These are phyloP conservation scores for Colletotrichum musae DNA, from an alignment of 2,329 filamentous ascomycete species.

Conservation along the genomic window DNA sequence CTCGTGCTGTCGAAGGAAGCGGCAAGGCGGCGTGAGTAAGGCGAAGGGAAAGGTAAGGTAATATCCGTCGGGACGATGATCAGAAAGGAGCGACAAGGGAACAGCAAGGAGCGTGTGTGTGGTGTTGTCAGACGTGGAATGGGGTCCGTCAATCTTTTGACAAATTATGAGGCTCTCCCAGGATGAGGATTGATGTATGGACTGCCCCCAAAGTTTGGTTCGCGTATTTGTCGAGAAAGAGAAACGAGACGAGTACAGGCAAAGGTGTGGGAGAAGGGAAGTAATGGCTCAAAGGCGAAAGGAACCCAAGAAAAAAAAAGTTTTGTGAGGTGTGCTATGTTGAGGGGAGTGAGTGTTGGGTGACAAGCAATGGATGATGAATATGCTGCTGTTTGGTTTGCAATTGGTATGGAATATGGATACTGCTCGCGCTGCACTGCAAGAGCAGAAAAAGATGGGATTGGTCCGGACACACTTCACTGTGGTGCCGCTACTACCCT, in stretches of 20 bases:
- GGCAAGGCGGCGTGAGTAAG: conserved; percentile 19
- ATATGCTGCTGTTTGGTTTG: no score
- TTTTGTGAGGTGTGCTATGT: conserved; percentile 1
- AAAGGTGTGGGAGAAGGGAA: background rate
- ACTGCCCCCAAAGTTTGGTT: conserved; percentile 1
- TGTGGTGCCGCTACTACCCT: conserved; percentile 16
- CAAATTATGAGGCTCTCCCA: conserved; percentile 12
- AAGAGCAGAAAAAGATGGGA: background rate
- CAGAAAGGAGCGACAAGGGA: conserved; percentile 17
- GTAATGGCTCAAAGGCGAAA: conserved; percentile 11
- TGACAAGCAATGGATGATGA: background rate
- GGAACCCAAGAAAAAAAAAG: conserved; percentile 15
- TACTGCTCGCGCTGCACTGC: background rate
- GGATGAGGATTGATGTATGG: background rate
- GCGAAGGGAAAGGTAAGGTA: conserved; percentile 7
- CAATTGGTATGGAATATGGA: background rate
- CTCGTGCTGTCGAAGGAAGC: conserved; percentile 20
- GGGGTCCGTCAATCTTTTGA: conserved; percentile 1
- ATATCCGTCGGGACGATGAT: background rate
- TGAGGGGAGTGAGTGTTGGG: background rate
- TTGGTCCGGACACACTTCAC: conserved; percentile 26
- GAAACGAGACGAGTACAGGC: background rate
- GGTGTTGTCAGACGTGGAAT: background rate
- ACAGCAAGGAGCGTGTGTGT: conserved; percentile 7
- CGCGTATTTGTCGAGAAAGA: conserved; percentile 7